Conservation (phyloP, 2,329 filamentous ascomycete species). For the Fusarium sp. region DNA sequence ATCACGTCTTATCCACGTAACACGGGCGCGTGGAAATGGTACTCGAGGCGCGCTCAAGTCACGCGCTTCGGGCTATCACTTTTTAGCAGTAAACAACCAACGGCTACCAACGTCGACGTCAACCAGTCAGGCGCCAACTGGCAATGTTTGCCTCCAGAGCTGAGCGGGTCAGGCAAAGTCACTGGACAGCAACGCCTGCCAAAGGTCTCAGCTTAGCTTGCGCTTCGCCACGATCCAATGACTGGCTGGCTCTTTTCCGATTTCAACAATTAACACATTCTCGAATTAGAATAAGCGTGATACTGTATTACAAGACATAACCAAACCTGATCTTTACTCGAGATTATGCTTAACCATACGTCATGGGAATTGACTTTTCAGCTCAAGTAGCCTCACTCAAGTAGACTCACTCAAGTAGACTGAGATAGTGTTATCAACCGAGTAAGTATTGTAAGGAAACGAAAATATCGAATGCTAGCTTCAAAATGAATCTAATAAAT, state of each 20-base stretch:
- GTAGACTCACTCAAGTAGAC: background rate
- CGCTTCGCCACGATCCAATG: constrained; percentile 21
- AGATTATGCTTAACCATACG: background rate
- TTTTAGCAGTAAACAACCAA: constrained; percentile 6
- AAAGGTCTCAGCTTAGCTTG: constrained; percentile 34
- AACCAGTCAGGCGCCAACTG: constrained; percentile 34
- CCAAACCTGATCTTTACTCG: background rate
- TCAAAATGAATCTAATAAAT: constrained; percentile 24
- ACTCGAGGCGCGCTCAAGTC: constrained; percentile 31
- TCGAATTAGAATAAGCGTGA: background rate
- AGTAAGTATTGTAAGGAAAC: background rate
- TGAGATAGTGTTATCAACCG: background rate
- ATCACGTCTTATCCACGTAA: constrained; percentile 33
- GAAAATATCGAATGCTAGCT: constrained; percentile 6
- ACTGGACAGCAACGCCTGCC: constrained; percentile 44
- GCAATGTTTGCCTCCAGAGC: constrained; percentile 21
- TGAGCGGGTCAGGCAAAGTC: constrained; percentile 34
- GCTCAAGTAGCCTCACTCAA: background rate
- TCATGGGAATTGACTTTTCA: background rate
- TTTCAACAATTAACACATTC: background rate
- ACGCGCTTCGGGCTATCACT: constrained; percentile 26
- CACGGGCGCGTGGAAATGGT: constrained; percentile 35
- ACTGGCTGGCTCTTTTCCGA: background rate
- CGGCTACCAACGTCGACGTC: constrained; percentile 13
- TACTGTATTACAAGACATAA: background rate